These are phyloP conservation scores for Spathaspora boniae DNA, from an alignment of 805 yeast species.

Conservation along the genomic window DNA sequence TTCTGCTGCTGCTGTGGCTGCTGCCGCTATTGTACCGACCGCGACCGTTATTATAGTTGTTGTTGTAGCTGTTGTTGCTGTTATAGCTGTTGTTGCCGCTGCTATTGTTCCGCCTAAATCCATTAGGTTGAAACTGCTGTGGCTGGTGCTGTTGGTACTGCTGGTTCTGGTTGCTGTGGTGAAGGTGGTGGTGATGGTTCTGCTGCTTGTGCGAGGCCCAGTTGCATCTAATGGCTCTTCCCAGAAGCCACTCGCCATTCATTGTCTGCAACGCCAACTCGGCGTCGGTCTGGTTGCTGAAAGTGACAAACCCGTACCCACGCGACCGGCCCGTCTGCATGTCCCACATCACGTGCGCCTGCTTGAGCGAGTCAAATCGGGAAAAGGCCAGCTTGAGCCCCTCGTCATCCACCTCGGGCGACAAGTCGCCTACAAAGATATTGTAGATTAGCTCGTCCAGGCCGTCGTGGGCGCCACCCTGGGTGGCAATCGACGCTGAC, in stretches of 20 bases:
- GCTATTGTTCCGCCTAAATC: conserved; percentile 13
- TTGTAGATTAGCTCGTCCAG: conserved; percentile 60
- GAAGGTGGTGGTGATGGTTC: too few species aligned
- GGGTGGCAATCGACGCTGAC: conserved; percentile 61
- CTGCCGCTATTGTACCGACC: conserved; percentile 9
- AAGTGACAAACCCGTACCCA: conserved; percentile 89
- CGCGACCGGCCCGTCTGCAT: conserved; percentile 90
- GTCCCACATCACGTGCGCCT: conserved; percentile 97
- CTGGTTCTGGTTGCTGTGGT: conserved; percentile 16
- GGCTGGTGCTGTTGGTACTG: conserved; percentile 13
- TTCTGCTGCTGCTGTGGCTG: conserved; percentile 17
- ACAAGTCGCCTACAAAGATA: conserved; percentile 82
- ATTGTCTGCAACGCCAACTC: conserved; percentile 66
- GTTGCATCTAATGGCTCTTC: conserved; percentile 76
- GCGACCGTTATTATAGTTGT: conserved; percentile 7
- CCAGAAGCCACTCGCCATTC: conserved; percentile 71
- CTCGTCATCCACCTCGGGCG: conserved; percentile 80
- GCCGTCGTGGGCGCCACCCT: conserved; percentile 21
- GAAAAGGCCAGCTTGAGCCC: conserved; percentile 54
- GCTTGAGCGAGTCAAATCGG: conserved; percentile 57
- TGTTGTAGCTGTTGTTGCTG: conserved; percentile 12
- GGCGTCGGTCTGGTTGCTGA: conserved; percentile 63
- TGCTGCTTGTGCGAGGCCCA: conserved; percentile 79
- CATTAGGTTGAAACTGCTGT: conserved; percentile 12
- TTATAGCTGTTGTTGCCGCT: conserved; percentile 13